A percentile compares a stretch with the other conserved stretches of the same genome.
These are phyloP conservation scores for Solanum microdontum DNA, from an alignment of 257 asterid genomes.

Conservation along the genomic window DNA sequence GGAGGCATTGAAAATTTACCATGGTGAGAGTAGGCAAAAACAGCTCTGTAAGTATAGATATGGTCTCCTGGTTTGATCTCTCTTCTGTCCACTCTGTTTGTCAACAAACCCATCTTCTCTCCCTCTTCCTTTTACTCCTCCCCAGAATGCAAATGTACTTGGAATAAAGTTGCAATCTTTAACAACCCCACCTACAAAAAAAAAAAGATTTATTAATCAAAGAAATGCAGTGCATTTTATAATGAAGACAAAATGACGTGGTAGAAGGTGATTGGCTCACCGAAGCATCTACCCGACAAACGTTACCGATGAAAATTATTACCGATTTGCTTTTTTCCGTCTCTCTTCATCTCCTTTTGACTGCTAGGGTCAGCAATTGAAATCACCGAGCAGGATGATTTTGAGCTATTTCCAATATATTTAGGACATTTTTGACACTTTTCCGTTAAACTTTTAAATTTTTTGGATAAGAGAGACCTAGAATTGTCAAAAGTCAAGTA, in stretches of 20 bases:
- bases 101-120: conserved; percentile 56
- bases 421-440: background rate
- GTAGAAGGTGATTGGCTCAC: conserved; percentile 16
- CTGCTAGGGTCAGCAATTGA: background rate
- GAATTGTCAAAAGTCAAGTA: background rate
- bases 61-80: conserved; percentile 75
- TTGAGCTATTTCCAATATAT: background rate
- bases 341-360: background rate
- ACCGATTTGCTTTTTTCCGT: background rate
- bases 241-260: conserved; percentile 3
- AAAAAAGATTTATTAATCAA: background rate
- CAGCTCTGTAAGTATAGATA: conserved; percentile 78
- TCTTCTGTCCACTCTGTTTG: conserved; percentile 61
- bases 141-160: background rate
- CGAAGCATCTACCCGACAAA: conserved; percentile 13
- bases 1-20: conserved; percentile 22
- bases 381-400: background rate
- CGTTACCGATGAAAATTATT: background rate
- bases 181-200: background rate
- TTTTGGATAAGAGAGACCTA: background rate
- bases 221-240: background rate
- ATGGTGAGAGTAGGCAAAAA: conserved; percentile 70
- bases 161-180: background rate
- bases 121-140: background rate
- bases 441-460: no score